Evolutionary conservation across 2,329 filamentous ascomycete species (phyloP).

Genomic region (Fusarium pseudocircinatum): DNA sequence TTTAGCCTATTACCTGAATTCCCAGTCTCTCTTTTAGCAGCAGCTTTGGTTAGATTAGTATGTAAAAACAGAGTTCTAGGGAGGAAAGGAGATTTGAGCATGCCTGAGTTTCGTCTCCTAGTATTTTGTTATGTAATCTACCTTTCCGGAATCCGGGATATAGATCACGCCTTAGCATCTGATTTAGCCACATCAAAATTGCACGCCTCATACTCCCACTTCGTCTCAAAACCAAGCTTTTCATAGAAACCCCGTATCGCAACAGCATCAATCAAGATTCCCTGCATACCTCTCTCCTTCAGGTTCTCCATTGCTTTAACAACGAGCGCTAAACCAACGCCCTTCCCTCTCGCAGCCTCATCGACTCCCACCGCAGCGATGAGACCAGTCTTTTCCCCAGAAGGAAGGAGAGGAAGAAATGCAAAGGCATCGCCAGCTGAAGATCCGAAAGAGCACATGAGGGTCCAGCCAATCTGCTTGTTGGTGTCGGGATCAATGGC

Average conservation of each 20-base stretch:
- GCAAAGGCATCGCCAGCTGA: neutral
- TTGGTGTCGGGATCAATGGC: constrained; percentile 39
- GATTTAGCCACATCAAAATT: neutral
- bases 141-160: fast-evolving
- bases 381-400: constrained; percentile 32
- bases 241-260: constrained; percentile 38
- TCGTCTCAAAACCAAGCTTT: constrained; percentile 18
- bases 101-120: fast-evolving
- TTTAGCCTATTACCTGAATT: no score
- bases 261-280: constrained; percentile 35
- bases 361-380: constrained; percentile 39
- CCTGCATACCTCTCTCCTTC: constrained; percentile 32
- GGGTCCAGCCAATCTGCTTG: constrained; percentile 39
- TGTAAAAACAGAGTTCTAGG: fast-evolving
- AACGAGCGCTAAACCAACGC: constrained; percentile 31
- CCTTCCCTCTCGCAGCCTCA: constrained; percentile 31
- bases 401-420: constrained; percentile 33
- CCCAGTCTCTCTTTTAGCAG: neutral
- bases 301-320: constrained; percentile 37
- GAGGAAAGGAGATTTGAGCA: fast-evolving
- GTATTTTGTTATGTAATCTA: fast-evolving
- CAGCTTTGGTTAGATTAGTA: fast-evolving
- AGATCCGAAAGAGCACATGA: constrained; percentile 32
- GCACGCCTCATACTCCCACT: constrained; percentile 34
- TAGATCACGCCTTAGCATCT: neutral